phyloP scores from a whole-genome alignment of 306 rosid genomes.

The Pachyrhizus erosus region DNA sequence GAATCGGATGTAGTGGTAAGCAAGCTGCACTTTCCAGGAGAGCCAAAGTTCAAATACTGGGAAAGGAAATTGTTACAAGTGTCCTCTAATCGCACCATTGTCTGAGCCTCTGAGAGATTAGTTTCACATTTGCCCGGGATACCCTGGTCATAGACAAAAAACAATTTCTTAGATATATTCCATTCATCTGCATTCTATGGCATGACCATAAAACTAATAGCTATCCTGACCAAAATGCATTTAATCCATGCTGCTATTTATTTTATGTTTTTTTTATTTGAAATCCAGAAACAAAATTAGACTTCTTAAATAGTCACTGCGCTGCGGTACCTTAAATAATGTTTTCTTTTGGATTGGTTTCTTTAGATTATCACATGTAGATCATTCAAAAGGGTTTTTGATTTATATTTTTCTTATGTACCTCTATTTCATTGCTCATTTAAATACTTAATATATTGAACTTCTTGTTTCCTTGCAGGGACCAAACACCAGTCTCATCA shows the following conservation, averaged over 20 bases:
- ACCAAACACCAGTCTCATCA: conserved; percentile 90
- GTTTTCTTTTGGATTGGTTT: conserved; percentile 7
- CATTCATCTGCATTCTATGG: not conserved
- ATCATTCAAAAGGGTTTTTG: not conserved
- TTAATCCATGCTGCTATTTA: not conserved
- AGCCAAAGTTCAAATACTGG: not conserved
- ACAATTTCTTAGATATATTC: not conserved
- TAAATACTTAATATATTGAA: conserved; percentile 26
- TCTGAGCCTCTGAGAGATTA: not conserved
- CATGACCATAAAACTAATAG: not conserved
- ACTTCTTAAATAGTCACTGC: not conserved
- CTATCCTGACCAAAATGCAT: conserved; percentile 13
- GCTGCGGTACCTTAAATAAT: not conserved
- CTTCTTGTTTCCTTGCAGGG: conserved; percentile 57
- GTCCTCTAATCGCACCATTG: not conserved
- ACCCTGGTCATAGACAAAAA: not conserved
- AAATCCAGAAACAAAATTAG: conserved; percentile 14
- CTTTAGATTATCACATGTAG: not conserved
- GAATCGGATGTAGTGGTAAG: not conserved
- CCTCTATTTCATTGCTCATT: conserved; percentile 1
- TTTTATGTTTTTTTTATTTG: not conserved
- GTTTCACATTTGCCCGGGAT: not conserved
- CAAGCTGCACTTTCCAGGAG: not conserved
- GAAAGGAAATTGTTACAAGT: conserved; percentile 10
- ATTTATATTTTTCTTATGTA: not conserved